Evolutionary conservation across 208 protist genomes (phyloP).

Genomic region (Trypanosoma conorhini): DNA sequence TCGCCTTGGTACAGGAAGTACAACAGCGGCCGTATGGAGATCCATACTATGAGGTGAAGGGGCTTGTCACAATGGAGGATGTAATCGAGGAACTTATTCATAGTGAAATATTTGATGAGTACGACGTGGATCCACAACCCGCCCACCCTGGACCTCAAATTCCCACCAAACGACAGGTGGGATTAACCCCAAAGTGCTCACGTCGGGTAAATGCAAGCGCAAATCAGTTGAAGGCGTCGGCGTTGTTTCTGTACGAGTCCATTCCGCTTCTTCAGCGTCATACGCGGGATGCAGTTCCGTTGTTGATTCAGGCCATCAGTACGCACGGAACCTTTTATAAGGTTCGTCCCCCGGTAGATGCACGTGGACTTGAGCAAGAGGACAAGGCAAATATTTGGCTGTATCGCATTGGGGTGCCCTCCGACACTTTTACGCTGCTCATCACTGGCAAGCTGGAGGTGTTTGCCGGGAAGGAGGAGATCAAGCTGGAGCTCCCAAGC

Average conservation of each 20-base stretch:
- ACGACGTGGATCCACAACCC: slow-evolving; percentile 76
- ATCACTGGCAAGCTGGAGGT: slow-evolving; percentile 85
- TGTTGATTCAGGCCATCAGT: slow-evolving; percentile 56
- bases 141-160: slow-evolving; percentile 8
- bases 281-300: slow-evolving; percentile 41
- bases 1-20: slow-evolving; percentile 94
- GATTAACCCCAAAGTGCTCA: slow-evolving; percentile 76
- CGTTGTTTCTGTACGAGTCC: slow-evolving; percentile 83
- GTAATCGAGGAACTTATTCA: slow-evolving; percentile 97
- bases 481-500: slow-evolving; percentile 80
- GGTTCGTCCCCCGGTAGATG: slow-evolving; percentile 73
- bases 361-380: slow-evolving; percentile 68
- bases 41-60: slow-evolving; percentile 95
- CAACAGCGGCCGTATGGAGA: slow-evolving; percentile 87
- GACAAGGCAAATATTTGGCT: slow-evolving; percentile 92
- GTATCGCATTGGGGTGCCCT: slow-evolving; percentile 79
- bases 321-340: slow-evolving; percentile 66
- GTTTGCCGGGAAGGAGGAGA: slow-evolving; percentile 82
- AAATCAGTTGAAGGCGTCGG: slow-evolving; percentile 83
- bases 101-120: slow-evolving; percentile 98
- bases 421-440: slow-evolving; percentile 83
- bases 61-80: slow-evolving; percentile 97
- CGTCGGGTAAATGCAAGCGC: slow-evolving; percentile 72
- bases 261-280: slow-evolving; percentile 60
- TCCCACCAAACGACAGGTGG: slow-evolving; percentile 55